Conservation (phyloP, 495 filamentous ascomycete genomes). For the Penicillium verhagenii region DNA sequence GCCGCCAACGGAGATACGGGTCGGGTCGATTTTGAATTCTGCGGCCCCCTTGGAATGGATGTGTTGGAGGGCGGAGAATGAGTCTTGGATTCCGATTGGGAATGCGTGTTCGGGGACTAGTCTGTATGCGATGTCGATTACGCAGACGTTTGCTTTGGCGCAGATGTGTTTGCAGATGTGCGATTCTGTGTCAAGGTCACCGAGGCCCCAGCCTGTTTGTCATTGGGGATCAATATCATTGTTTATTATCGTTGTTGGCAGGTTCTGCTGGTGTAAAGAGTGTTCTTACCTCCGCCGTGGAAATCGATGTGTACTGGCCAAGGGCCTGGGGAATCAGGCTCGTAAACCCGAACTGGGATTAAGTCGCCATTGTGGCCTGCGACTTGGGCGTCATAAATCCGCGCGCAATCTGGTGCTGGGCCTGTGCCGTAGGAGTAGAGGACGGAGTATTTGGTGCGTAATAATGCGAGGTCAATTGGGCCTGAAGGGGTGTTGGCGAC, state of each 20-base stretch:
- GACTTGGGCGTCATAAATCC: slow-evolving; percentile 33
- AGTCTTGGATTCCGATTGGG: slow-evolving; percentile 48
- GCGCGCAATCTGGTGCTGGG: slow-evolving; percentile 25
- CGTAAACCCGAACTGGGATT: slow-evolving; percentile 44
- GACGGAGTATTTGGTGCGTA: slow-evolving; percentile 29
- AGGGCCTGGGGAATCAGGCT: slow-evolving; percentile 40
- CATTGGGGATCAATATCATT: no score
- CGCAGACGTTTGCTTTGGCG: slow-evolving; percentile 39
- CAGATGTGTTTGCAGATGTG: slow-evolving; percentile 34
- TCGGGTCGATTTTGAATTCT: slow-evolving; percentile 43
- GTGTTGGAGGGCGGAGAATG: slow-evolving; percentile 40
- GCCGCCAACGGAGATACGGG: slow-evolving; percentile 48
- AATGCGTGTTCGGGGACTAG: slow-evolving; percentile 47
- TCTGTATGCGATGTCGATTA: slow-evolving; percentile 55
- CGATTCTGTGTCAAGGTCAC: slow-evolving; percentile 41
- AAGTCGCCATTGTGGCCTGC: slow-evolving; percentile 39
- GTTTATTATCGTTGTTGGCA: no score
- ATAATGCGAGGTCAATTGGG: slow-evolving; percentile 26
- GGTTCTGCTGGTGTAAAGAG: no score
- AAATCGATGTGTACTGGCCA: slow-evolving; percentile 50
- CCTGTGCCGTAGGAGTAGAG: slow-evolving; percentile 32
- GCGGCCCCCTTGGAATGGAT: slow-evolving; percentile 23
- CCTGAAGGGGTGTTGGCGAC: slow-evolving; percentile 29
- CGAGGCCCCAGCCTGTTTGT: slow-evolving; percentile 47
- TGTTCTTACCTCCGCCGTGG: slow-evolving; percentile 34